These are phyloP conservation scores for Mycena olivaceomarginata DNA, from an alignment of 768 basidiomycete species.

Conservation along the genomic window DNA sequence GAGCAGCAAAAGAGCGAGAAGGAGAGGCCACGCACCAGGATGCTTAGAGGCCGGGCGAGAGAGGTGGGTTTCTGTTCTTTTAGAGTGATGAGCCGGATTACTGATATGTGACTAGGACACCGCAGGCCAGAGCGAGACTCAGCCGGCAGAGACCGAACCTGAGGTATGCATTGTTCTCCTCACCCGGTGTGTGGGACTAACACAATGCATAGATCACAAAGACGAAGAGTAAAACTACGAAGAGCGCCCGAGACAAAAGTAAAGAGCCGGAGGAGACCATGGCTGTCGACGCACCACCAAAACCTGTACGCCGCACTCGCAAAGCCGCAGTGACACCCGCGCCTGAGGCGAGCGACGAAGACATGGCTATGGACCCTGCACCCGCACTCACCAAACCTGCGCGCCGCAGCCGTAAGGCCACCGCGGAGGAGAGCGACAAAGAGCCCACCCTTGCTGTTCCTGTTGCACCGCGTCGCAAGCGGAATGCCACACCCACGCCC, in stretches of 20 bases:
- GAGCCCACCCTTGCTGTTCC: constrained; percentile 13
- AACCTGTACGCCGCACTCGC: constrained; percentile 21
- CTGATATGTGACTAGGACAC: constrained; percentile 47
- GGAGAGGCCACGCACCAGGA: constrained; percentile 9
- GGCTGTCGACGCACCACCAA: constrained; percentile 23
- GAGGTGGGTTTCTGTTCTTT: not conserved
- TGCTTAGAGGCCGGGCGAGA: constrained; percentile 6
- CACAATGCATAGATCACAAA: not conserved
- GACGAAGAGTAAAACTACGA: not conserved
- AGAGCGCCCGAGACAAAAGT: not conserved
- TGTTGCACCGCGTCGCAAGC: constrained; percentile 11
- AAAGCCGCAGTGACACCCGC: not conserved
- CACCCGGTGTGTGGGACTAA: not conserved
- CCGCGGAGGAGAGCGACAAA: constrained; percentile 37
- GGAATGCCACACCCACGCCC: constrained; percentile 19
- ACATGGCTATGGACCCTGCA: constrained; percentile 27
- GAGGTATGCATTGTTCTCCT: not conserved
- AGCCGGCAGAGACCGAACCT: not conserved
- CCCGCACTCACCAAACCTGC: constrained; percentile 20
- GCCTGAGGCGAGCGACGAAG: constrained; percentile 16
- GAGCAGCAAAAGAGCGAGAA: constrained; percentile 52
- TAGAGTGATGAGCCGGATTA: constrained; percentile 42
- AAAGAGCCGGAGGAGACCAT: constrained; percentile 30
- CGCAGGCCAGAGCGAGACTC: not conserved
- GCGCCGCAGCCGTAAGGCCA: constrained; percentile 16